phyloP scores from a whole-genome alignment of 1,284 basidiomycete genomes.

The Cutaneotrichosporon sp. region DNA sequence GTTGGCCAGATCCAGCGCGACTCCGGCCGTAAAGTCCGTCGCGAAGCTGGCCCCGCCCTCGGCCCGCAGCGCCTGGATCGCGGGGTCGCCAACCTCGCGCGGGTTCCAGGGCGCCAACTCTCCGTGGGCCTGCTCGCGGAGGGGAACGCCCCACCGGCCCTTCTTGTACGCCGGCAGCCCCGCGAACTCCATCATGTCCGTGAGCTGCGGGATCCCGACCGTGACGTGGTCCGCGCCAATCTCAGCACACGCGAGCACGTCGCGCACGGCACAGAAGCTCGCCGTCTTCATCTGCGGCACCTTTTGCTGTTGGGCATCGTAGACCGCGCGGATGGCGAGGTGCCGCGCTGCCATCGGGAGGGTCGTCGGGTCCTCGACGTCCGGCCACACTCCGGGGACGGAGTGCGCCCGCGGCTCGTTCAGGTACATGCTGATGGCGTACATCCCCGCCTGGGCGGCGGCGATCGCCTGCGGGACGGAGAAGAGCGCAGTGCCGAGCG shows the following conservation, averaged over 20 bases:
- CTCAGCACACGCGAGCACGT: constrained; percentile 26
- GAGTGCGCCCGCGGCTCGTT: constrained; percentile 32
- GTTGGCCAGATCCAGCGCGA: constrained; percentile 28
- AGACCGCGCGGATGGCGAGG: constrained; percentile 39
- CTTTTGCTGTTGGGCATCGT: constrained; percentile 30
- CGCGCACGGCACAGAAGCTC: constrained; percentile 24
- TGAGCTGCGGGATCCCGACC: constrained; percentile 21
- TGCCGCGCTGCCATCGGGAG: constrained; percentile 34
- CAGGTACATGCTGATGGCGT: constrained; percentile 44
- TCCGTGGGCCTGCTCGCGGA: constrained; percentile 16
- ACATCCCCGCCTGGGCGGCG: constrained; percentile 41
- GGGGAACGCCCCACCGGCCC: constrained; percentile 19
- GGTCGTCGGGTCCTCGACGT: constrained; percentile 27
- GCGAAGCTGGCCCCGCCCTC: constrained; percentile 7
- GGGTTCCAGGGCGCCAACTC: constrained; percentile 19
- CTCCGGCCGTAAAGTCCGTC: constrained; percentile 26
- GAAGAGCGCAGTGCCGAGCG: constrained; percentile 43
- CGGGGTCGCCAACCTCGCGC: constrained; percentile 16
- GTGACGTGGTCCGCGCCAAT: constrained; percentile 35
- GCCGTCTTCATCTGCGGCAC: constrained; percentile 43
- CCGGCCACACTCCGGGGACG: constrained; percentile 26
- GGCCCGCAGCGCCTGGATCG: constrained; percentile 14
- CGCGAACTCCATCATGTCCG: constrained; percentile 19
- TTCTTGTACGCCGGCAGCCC: constrained; percentile 18
- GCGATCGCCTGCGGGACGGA: constrained; percentile 42